These are phyloP conservation scores for Sechiopsis laciniata DNA, from an alignment of 306 rosid genomes.

Conservation along the genomic window DNA sequence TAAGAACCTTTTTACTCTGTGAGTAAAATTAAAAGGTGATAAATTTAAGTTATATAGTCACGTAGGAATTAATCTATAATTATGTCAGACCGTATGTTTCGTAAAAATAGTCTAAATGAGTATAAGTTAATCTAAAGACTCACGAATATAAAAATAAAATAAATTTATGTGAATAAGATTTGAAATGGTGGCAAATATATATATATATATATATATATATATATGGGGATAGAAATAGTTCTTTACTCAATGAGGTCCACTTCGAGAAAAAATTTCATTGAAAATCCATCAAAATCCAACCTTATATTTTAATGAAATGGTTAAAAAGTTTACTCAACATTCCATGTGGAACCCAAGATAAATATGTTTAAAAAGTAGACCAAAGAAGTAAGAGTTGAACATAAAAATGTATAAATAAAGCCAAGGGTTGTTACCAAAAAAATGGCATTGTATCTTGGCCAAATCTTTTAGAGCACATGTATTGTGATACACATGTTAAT, in stretches of 20 bases:
- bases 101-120: too few relatives aligned
- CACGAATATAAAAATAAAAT: too few relatives aligned
- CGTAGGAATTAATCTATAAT: too few relatives aligned
- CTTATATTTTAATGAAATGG: not conserved
- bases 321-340: not conserved
- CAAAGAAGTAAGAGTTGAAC: too few relatives aligned
- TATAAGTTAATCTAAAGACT: too few relatives aligned
- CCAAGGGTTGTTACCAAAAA: not conserved
- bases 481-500: not conserved
- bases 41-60: too few relatives aligned
- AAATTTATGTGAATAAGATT: too few relatives aligned
- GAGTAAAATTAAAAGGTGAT: too few relatives aligned
- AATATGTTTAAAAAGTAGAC: not conserved
- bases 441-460: not conserved
- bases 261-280: not conserved
- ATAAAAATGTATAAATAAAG: not conserved
- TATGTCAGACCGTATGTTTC: too few relatives aligned
- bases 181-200: too few relatives aligned
- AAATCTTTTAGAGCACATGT: conserved; percentile 19
- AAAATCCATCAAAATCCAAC: not conserved
- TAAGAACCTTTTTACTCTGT: too few relatives aligned
- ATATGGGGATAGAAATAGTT: not conserved
- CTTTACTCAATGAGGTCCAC: not conserved
- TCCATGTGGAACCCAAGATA: not conserved
- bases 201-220: too few relatives aligned